phyloP scores from a whole-genome alignment of 495 filamentous ascomycete species.

The Cryomyces antarcticus region DNA sequence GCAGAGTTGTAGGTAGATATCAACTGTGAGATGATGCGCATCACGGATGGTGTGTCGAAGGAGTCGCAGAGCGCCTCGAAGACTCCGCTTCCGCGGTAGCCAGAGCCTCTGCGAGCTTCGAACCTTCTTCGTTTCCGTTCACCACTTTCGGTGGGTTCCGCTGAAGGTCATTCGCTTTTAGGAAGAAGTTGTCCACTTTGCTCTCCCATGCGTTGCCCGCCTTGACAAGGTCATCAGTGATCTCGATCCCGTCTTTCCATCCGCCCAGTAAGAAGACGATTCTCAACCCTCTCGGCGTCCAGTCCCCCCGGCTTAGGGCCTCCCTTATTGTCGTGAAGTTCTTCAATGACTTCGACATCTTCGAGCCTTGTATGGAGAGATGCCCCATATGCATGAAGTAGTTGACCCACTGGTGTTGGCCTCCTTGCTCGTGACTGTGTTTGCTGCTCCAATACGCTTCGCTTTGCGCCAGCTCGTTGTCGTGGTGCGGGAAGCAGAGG shows the following conservation, averaged over 20 bases:
- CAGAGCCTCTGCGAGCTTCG: constrained; percentile 24
- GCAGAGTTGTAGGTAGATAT: constrained; percentile 48
- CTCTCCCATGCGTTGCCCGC: constrained; percentile 61
- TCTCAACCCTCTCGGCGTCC: constrained; percentile 60
- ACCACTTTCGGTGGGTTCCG: constrained; percentile 14
- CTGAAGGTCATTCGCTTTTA: constrained; percentile 46
- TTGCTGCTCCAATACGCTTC: constrained; percentile 55
- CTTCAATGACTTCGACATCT: constrained; percentile 92
- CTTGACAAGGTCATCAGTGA: constrained; percentile 61
- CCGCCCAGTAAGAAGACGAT: constrained; percentile 73
- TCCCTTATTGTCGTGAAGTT: constrained; percentile 94
- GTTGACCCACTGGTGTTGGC: constrained; percentile 62
- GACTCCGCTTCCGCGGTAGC: constrained; percentile 43
- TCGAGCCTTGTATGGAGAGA: constrained; percentile 68
- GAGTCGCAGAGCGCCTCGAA: constrained; percentile 59
- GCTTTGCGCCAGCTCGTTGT: constrained; percentile 87
- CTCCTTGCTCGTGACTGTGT: constrained; percentile 12
- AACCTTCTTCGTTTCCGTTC: constrained; percentile 13
- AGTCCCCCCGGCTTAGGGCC: constrained; percentile 51
- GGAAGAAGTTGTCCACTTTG: constrained; percentile 79
- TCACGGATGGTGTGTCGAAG: constrained; percentile 65
- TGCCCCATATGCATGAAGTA: constrained; percentile 97
- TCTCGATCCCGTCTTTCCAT: constrained; percentile 85
- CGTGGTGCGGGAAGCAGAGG: constrained; percentile 86
- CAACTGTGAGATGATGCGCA: constrained; percentile 53